Evolutionary conservation across 2,329 filamentous ascomycete species (phyloP).

Genomic region (Chaetomium globosum): DNA sequence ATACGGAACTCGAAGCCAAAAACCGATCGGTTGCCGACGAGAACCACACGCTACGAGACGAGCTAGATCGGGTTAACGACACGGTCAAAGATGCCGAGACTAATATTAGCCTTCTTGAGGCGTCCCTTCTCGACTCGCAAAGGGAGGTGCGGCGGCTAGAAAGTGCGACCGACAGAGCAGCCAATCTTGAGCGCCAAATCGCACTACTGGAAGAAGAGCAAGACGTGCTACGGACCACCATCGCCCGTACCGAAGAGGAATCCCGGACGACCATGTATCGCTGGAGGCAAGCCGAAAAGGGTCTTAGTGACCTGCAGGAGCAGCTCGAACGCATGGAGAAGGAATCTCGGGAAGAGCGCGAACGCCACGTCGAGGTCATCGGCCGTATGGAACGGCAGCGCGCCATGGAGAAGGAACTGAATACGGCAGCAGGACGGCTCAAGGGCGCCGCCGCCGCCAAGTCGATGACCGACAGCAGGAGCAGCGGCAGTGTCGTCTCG

Average conservation of each 20-base stretch:
- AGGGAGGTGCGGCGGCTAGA: slow-evolving; percentile 75
- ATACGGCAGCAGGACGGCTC: slow-evolving; percentile 75
- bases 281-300: slow-evolving; percentile 83
- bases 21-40: slow-evolving; percentile 81
- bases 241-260: slow-evolving; percentile 71
- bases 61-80: slow-evolving; percentile 81
- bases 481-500: slow-evolving; percentile 74
- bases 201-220: slow-evolving; percentile 81
- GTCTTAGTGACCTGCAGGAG: slow-evolving; percentile 76
- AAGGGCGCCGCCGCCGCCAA: slow-evolving; percentile 78
- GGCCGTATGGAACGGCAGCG: slow-evolving; percentile 81
- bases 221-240: slow-evolving; percentile 66
- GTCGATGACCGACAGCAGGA: slow-evolving; percentile 61
- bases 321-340: slow-evolving; percentile 87
- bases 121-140: slow-evolving; percentile 75
- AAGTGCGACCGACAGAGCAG: slow-evolving; percentile 71
- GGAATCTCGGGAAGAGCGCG: slow-evolving; percentile 76
- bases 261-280: slow-evolving; percentile 76
- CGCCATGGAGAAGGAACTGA: slow-evolving; percentile 78
- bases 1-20: slow-evolving; percentile 70
- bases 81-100: slow-evolving; percentile 78
- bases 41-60: slow-evolving; percentile 77
- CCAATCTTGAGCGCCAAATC: slow-evolving; percentile 79
- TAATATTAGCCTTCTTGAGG: slow-evolving; percentile 75
- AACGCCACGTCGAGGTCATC: slow-evolving; percentile 79